Conservation (phyloP, 805 yeast genomes). For the Spathaspora girioi region DNA sequence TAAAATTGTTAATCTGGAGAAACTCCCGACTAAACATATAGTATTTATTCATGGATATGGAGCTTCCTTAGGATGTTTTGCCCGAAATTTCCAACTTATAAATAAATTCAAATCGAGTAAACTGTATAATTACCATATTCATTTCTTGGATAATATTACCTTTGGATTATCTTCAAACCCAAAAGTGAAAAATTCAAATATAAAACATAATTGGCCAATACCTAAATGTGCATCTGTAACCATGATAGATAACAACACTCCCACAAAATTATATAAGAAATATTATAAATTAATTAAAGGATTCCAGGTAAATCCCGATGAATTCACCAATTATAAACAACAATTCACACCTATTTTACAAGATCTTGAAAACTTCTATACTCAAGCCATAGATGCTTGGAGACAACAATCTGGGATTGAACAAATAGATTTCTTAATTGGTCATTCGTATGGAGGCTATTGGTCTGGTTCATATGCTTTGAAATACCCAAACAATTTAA, state of each 20-base stretch:
- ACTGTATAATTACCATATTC: constrained; percentile 40
- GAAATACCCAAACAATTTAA: constrained; percentile 51
- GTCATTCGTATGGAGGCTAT: constrained; percentile 81
- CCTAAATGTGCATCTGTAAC: constrained; percentile 19
- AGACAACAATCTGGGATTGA: constrained; percentile 44
- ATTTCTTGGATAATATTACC: constrained; percentile 46
- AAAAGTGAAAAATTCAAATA: constrained; percentile 13
- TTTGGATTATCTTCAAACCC: constrained; percentile 56
- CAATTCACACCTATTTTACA: constrained; percentile 35
- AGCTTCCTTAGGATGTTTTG: constrained; percentile 54
- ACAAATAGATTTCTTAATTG: constrained; percentile 57
- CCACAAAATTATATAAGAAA: constrained; percentile 29
- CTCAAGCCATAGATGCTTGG: constrained; percentile 65
- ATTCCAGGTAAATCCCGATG: constrained; percentile 22
- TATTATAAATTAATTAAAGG: constrained; percentile 39
- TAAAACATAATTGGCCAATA: constrained; percentile 17
- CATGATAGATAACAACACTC: constrained; percentile 23
- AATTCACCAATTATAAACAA: constrained; percentile 26
- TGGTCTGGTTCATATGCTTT: constrained; percentile 62
- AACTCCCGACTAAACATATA: constrained; percentile 31
- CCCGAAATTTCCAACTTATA: constrained; percentile 46
- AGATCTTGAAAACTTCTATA: constrained; percentile 53
- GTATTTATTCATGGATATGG: constrained; percentile 59
- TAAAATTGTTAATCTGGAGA: constrained; percentile 22
- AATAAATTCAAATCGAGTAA: constrained; percentile 16